A percentile compares a stretch with the other conserved stretches of the same genome.
Evolutionary conservation across 2,329 filamentous ascomycete species (phyloP).

Genomic region (Mollisia scopiformis): DNA sequence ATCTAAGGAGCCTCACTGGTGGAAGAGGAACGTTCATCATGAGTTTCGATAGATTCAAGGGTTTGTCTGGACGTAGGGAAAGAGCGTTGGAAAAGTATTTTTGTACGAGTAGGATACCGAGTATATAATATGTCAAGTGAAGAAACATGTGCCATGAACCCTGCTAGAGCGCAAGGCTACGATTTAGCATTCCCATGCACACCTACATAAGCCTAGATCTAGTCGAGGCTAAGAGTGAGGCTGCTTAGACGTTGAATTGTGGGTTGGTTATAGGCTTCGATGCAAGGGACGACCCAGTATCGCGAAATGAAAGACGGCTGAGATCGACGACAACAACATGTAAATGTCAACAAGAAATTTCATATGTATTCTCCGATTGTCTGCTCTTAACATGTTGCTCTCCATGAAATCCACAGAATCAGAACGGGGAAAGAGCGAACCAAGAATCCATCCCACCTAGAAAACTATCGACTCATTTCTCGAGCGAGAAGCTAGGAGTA

Average conservation of each 20-base stretch:
- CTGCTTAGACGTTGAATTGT: too few relatives aligned
- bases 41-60: conserved; percentile 73
- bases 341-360: not conserved
- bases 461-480: not conserved
- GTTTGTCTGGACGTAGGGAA: conserved; percentile 61
- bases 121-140: not conserved
- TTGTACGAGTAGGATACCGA: not conserved
- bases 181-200: not conserved
- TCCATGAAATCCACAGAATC: not conserved
- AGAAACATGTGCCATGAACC: not conserved
- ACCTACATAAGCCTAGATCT: not conserved
- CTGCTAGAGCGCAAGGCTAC: not conserved
- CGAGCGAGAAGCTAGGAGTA: not conserved
- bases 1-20: conserved; percentile 84
- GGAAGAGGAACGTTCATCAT: conserved; percentile 81
- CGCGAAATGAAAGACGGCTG: not conserved
- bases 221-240: too few relatives aligned
- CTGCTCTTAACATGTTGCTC: not conserved
- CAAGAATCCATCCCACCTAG: not conserved
- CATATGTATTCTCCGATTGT: not conserved
- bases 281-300: not conserved
- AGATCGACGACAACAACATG: not conserved
- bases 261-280: not conserved
- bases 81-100: conserved; percentile 31
- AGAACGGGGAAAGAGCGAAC: not conserved